Evolutionary conservation across 306 rosid genomes (phyloP).

Genomic region (Nissolia schottii): DNA sequence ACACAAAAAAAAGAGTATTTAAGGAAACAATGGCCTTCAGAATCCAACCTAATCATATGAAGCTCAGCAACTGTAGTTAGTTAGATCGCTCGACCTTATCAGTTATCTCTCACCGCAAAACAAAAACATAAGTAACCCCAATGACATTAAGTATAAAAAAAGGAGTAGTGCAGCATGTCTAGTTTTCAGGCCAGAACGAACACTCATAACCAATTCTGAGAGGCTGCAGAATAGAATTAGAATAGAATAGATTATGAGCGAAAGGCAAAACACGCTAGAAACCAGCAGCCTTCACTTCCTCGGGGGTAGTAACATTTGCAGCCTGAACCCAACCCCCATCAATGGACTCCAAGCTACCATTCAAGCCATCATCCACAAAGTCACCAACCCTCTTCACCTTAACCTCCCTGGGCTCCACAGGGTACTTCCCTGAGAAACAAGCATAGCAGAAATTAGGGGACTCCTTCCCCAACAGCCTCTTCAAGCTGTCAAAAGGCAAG

Average conservation of each 20-base stretch:
- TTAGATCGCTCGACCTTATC: background rate
- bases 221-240: too few relatives aligned
- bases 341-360: constrained; percentile 73
- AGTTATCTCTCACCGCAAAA: constrained; percentile 12
- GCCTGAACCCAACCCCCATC: constrained; percentile 88
- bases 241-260: too few relatives aligned
- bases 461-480: constrained; percentile 42
- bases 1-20: background rate
- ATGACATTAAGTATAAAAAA: too few relatives aligned
- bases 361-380: constrained; percentile 84
- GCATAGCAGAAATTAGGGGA: constrained; percentile 75
- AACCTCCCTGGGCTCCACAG: constrained; percentile 80
- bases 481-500: constrained; percentile 67
- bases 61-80: constrained; percentile 23
- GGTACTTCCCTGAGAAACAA: constrained; percentile 90
- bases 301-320: constrained; percentile 47
- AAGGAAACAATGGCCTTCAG: constrained; percentile 23
- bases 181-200: too few relatives aligned
- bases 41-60: constrained; percentile 9
- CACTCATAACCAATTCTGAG: too few relatives aligned
- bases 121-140: background rate
- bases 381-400: constrained; percentile 93
- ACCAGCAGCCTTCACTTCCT: constrained; percentile 25
- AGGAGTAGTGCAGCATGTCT: too few relatives aligned
- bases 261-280: too few relatives aligned